Percentiles rank a stretch among this genome's conserved stretches.
Evolutionary conservation across 768 basidiomycete genomes (phyloP).

Genomic region (Asterophora parasitica): DNA sequence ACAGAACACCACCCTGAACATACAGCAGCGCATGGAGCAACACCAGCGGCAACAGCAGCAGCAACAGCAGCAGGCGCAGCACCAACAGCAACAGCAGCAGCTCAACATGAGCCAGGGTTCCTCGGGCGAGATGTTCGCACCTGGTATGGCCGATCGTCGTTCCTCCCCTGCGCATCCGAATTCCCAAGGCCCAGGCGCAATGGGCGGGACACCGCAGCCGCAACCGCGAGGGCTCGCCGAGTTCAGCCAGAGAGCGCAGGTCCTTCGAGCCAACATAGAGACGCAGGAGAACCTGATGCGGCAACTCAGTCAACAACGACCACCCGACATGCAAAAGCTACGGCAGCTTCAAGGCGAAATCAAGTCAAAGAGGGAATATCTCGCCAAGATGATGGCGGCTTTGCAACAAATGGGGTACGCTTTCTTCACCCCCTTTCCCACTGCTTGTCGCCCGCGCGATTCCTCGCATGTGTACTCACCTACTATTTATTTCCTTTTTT

Average conservation of each 20-base stretch:
- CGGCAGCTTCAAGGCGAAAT: constrained; percentile 22
- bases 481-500: background rate
- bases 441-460: too few relatives aligned
- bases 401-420: constrained; percentile 29
- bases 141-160: constrained; percentile 46
- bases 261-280: constrained; percentile 6
- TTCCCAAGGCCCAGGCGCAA: constrained; percentile 19
- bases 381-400: constrained; percentile 30
- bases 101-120: constrained; percentile 34
- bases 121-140: constrained; percentile 44
- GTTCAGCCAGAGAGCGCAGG: constrained; percentile 12
- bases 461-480: too few relatives aligned
- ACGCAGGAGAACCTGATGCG: constrained; percentile 10
- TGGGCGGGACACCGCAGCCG: constrained; percentile 7
- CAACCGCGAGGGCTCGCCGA: constrained; percentile 12
- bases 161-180: constrained; percentile 43
- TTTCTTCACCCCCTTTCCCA: background rate
- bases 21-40: constrained; percentile 23
- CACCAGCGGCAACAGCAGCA: constrained; percentile 21
- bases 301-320: constrained; percentile 6
- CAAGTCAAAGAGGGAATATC: constrained; percentile 33
- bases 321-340: constrained; percentile 20
- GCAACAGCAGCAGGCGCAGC: constrained; percentile 22
- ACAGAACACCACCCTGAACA: constrained; percentile 34
- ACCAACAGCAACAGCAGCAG: constrained; percentile 20